Base-by-base conservation (phyloP, 305 asterid species). In the Andrographis paniculata region DNA sequence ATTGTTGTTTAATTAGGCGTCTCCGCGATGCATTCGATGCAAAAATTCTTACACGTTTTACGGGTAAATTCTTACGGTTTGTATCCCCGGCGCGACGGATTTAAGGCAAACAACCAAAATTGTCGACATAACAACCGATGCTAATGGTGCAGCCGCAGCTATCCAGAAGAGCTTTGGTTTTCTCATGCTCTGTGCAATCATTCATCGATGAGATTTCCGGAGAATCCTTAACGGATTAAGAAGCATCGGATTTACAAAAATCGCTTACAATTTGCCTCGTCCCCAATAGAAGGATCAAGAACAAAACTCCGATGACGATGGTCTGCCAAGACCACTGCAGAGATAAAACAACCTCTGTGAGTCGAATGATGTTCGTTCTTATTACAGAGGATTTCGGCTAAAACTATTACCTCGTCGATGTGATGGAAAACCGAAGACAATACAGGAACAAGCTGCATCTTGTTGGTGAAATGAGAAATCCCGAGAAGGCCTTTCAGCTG, bases 271-370 rank as follows among this genome's bases (percentile, higher is more conserved):
- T 71, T 42, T 78, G 78, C 65, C 95, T 72, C n/a, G 92, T 71
- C 18, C 62, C 53, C 20, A 82, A 65, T 60, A 85, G 64, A 38
- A 89, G 56, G 30, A 55, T 49, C 42, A 89, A 69, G 54, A 89
- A 89, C 63, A 73, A 31, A n/a, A 78, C 67, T 13, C 88, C 98
- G 80, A 85, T 71, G 2, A 70, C 75, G 21, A 85, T 72, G 20
- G 98, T 85, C 63, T 82, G 84, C 93, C 91, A 82, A 41, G 94
- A 76, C 93, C 93, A 89, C 96, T 89, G 76, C 62, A 76, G 22
- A 45, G 3, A 65, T 1, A 37, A 44, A 52, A 55, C 36, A 17
- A 39, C 12, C n/a, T n/a, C n/a, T n/a, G n/a, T n/a, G n/a, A 45
- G 54, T 63, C 37, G 54, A 42, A 52, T 46, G 24, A 6, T 27